These are phyloP conservation scores for Ustilago vetiveriae DNA, from an alignment of 1,284 basidiomycete species.

Conservation along the genomic window DNA sequence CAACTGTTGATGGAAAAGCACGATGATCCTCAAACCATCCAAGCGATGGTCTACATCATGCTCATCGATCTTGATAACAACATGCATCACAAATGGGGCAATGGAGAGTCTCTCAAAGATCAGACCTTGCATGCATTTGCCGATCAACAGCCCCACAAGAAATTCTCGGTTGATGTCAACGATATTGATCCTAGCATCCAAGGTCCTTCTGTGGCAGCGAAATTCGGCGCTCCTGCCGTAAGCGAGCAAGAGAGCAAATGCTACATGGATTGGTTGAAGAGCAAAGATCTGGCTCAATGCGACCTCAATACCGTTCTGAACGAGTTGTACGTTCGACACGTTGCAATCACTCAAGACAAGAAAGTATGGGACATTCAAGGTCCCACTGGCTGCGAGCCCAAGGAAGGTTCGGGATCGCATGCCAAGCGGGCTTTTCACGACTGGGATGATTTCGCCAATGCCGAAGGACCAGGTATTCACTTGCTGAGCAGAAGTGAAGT, in stretches of 20 bases:
- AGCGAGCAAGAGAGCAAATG: background rate
- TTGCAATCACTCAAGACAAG: background rate
- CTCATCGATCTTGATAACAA: background rate
- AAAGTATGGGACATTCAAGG: constrained; percentile 1
- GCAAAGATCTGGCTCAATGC: background rate
- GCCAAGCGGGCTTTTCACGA: no score
- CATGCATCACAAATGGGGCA: background rate
- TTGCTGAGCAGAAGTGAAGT: background rate
- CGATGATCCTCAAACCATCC: background rate
- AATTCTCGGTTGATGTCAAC: background rate
- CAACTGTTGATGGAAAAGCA: background rate
- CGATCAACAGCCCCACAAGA: background rate
- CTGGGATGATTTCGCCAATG: background rate
- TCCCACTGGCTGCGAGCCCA: constrained; percentile 7
- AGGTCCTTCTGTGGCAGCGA: background rate
- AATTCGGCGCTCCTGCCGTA: background rate
- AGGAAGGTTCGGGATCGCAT: background rate
- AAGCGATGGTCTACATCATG: background rate
- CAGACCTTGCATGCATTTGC: no score
- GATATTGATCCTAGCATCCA: constrained; percentile 5
- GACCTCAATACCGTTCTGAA: constrained; percentile 18
- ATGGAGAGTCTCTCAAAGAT: background rate
- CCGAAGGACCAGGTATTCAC: no score
- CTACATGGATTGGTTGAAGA: constrained; percentile 1
- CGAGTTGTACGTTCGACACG: constrained; percentile 30